phyloP scores from a whole-genome alignment of 2,329 filamentous ascomycete genomes.

The Colletotrichum musae region DNA sequence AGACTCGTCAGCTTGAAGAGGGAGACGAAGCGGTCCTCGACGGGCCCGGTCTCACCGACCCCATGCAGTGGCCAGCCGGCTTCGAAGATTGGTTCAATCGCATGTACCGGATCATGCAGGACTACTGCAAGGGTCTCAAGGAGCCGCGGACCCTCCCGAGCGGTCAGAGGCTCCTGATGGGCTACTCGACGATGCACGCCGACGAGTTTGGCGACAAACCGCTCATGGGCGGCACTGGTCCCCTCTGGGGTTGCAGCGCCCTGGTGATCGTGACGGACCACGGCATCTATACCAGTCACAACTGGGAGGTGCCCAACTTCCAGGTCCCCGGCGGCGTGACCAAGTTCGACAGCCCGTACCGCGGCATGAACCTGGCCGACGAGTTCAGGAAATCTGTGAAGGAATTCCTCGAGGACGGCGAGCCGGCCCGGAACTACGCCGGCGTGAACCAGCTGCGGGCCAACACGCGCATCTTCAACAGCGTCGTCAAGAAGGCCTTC shows the following conservation, averaged over 20 bases:
- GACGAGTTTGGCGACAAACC: neutral
- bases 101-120: constrained; percentile 58
- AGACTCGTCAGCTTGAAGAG: neutral
- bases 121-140: constrained; percentile 19
- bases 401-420: neutral
- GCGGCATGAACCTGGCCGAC: neutral
- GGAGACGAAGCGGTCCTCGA: neutral
- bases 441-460: neutral
- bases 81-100: constrained; percentile 45
- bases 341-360: too few relatives aligned
- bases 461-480: constrained; percentile 1
- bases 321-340: too few relatives aligned
- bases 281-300: constrained; percentile 24
- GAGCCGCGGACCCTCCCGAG: neutral
- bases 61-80: constrained; percentile 6
- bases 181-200: constrained; percentile 15
- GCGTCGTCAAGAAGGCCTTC: neutral
- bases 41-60: constrained; percentile 15
- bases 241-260: constrained; percentile 22
- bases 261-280: constrained; percentile 21
- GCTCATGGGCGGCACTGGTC: constrained; percentile 25
- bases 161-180: constrained; percentile 1
- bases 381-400: neutral
- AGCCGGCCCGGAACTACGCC: neutral
- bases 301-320: constrained; percentile 29